phyloP scores from a whole-genome alignment of 257 asterid genomes.

The Salvia hispanica region DNA sequence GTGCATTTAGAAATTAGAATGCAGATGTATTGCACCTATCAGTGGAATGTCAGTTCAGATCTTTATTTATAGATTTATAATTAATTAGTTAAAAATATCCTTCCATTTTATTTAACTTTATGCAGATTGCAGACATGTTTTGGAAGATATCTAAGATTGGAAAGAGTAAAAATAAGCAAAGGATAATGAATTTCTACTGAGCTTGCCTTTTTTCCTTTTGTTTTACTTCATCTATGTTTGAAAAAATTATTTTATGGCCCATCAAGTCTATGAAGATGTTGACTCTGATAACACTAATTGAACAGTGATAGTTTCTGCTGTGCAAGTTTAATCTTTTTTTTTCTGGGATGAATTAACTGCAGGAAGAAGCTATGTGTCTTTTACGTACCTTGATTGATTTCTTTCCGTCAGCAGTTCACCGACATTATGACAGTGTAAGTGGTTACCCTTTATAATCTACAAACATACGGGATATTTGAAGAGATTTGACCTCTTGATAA shows the following conservation, averaged over 20 bases:
- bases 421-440: slow-evolving; percentile 80
- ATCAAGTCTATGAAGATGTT: slow-evolving; percentile 13
- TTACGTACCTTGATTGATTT: slow-evolving; percentile 56
- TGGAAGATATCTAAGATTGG: background rate
- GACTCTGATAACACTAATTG: background rate
- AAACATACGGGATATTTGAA: background rate
- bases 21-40: background rate
- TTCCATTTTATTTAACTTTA: background rate
- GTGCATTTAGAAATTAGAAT: background rate
- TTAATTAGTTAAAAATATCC: background rate
- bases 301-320: background rate
- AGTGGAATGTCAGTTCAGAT: slow-evolving; percentile 11
- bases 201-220: slow-evolving; percentile 4
- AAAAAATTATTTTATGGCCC: slow-evolving; percentile 10
- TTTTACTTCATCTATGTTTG: background rate
- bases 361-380: slow-evolving; percentile 73
- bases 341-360: slow-evolving; percentile 43
- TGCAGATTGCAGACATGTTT: slow-evolving; percentile 11
- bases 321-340: slow-evolving; percentile 23
- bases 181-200: background rate
- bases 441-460: slow-evolving; percentile 19
- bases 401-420: slow-evolving; percentile 68
- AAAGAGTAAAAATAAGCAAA: background rate
- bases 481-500: background rate
- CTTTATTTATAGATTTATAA: slow-evolving; percentile 2